Evolutionary conservation across 2,329 filamentous ascomycete species (phyloP).

Genomic region (Penicillium corylophilum): DNA sequence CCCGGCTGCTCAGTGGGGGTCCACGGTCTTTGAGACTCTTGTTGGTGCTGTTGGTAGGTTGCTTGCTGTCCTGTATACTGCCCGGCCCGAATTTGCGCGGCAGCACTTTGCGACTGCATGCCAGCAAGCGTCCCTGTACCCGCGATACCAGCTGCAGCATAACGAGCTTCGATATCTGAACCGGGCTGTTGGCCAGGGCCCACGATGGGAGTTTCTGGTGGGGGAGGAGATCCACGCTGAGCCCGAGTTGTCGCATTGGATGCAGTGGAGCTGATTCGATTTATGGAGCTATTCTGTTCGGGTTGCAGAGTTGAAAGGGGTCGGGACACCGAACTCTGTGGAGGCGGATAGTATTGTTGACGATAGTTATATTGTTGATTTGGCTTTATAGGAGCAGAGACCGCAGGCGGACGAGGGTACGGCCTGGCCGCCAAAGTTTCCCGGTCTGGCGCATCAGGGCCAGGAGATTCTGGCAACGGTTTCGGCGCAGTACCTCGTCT

Average conservation of each 20-base stretch:
- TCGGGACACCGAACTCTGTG: constrained; percentile 32
- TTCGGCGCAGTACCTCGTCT: constrained; percentile 73
- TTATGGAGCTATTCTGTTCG: constrained; percentile 36
- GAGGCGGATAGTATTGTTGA: constrained; percentile 64
- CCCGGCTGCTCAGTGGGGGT: constrained; percentile 91
- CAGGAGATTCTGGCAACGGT: constrained; percentile 78
- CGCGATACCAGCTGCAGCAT: constrained; percentile 86
- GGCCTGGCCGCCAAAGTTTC: constrained; percentile 75
- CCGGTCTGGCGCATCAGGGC: constrained; percentile 71
- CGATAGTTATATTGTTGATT: constrained; percentile 53
- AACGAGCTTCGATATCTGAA: constrained; percentile 85
- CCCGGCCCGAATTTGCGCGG: constrained; percentile 75
- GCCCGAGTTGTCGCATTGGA: constrained; percentile 92
- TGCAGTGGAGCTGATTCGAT: constrained; percentile 73
- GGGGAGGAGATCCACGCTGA: constrained; percentile 87
- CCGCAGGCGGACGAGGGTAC: constrained; percentile 39
- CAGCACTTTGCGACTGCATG: constrained; percentile 72
- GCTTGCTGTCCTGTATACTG: constrained; percentile 65
- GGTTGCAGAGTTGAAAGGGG: constrained; percentile 45
- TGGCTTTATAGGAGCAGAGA: constrained; percentile 37
- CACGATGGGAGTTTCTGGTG: constrained; percentile 84
- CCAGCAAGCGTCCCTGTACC: constrained; percentile 79
- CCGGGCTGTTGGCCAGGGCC: constrained; percentile 69
- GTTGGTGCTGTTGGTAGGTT: constrained; percentile 37
- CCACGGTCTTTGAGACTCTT: constrained; percentile 67